Percentiles rank a stretch among this genome's conserved stretches.
These are phyloP conservation scores for Podila epicladia DNA, from an alignment of 192 early-diverging fungal species.

Conservation along the genomic window DNA sequence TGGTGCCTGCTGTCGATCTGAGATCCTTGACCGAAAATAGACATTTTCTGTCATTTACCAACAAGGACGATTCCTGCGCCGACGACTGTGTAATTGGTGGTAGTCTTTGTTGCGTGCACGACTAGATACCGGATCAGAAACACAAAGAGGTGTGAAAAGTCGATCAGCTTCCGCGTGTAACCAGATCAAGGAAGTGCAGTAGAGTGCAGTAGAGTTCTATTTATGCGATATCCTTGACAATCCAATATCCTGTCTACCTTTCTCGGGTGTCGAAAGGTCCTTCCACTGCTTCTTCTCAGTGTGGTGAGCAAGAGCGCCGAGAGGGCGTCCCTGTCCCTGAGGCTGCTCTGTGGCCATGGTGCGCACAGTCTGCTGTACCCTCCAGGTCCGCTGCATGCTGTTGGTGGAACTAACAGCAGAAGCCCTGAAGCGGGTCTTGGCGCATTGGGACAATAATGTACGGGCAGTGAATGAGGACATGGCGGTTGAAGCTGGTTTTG, in stretches of 20 bases:
- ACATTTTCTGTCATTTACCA: slow-evolving; percentile 11
- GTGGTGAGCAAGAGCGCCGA: slow-evolving; percentile 29
- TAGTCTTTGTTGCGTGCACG: slow-evolving; percentile 59
- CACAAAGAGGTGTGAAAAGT: too few species aligned
- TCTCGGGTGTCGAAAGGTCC: slow-evolving; percentile 58
- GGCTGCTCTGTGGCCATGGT: slow-evolving; percentile 39
- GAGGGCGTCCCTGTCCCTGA: slow-evolving; percentile 14
- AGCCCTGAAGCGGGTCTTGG: not conserved
- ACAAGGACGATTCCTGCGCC: slow-evolving; percentile 54
- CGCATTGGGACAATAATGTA: slow-evolving; percentile 2
- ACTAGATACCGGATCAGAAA: slow-evolving; percentile 28
- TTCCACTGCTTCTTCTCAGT: slow-evolving; percentile 58
- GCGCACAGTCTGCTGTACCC: slow-evolving; percentile 5
- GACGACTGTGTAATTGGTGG: slow-evolving; percentile 59
- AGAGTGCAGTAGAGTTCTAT: too few species aligned
- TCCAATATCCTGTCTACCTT: slow-evolving; percentile 30
- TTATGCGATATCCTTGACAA: too few species aligned
- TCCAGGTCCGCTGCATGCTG: not conserved
- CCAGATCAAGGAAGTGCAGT: too few species aligned
- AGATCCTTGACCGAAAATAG: not conserved
- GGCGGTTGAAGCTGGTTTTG: not conserved
- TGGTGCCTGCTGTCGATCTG: not conserved
- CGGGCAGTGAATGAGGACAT: slow-evolving; percentile 3
- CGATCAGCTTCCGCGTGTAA: too few species aligned
- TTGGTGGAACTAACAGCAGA: not conserved